Conservation (phyloP, 2,329 filamentous ascomycete species). For the Mycosphaerelloides madeirae region DNA sequence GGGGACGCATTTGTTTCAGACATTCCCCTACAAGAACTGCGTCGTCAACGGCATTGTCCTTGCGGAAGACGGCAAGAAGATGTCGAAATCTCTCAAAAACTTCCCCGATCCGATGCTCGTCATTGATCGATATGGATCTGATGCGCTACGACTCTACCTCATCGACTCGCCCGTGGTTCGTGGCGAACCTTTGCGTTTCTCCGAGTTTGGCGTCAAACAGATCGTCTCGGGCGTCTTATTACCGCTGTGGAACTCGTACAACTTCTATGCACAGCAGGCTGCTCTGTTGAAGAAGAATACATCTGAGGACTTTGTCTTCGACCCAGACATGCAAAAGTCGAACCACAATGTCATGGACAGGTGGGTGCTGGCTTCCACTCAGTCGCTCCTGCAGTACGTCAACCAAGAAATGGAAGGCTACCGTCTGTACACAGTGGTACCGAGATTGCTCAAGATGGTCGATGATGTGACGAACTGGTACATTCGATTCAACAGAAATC, state of each 20-base stretch:
- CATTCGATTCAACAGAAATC: slow-evolving; percentile 87
- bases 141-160: slow-evolving; percentile 88
- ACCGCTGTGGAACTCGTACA: slow-evolving; percentile 93
- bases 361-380: slow-evolving; percentile 90
- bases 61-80: slow-evolving; percentile 95
- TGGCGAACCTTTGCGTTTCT: slow-evolving; percentile 85
- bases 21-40: slow-evolving; percentile 86
- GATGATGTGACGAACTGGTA: slow-evolving; percentile 99
- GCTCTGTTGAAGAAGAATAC: slow-evolving; percentile 80
- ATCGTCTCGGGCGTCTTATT: slow-evolving; percentile 87
- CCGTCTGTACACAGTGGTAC: slow-evolving; percentile 78
- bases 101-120: slow-evolving; percentile 83
- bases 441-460: slow-evolving; percentile 65
- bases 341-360: slow-evolving; percentile 93
- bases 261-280: slow-evolving; percentile 90
- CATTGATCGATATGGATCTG: slow-evolving; percentile 83
- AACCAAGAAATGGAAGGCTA: slow-evolving; percentile 84
- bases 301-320: slow-evolving; percentile 70
- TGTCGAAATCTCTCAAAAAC: slow-evolving; percentile 96
- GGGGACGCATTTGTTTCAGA: slow-evolving; percentile 79
- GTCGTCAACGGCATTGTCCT: slow-evolving; percentile 95
- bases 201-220: slow-evolving; percentile 87
- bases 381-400: slow-evolving; percentile 85
- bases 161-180: slow-evolving; percentile 95
- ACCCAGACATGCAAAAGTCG: slow-evolving; percentile 66